phyloP scores from a whole-genome alignment of 2,329 filamentous ascomycete species.

The Lasiodiplodia hormozganensis region DNA sequence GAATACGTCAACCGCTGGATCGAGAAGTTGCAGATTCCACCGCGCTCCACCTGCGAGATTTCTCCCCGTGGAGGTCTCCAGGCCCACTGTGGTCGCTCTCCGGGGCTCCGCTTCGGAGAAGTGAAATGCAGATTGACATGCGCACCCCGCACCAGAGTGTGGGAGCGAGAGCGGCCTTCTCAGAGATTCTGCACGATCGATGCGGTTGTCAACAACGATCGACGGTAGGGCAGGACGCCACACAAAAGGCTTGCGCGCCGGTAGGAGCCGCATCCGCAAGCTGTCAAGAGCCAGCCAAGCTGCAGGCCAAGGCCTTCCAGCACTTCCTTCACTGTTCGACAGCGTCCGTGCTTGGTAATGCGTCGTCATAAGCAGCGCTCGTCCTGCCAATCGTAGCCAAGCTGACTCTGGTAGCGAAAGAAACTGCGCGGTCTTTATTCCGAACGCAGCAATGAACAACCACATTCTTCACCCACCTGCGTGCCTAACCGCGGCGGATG shows the following conservation, averaged over 20 bases:
- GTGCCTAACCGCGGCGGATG: constrained; percentile 4
- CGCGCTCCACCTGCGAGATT: constrained; percentile 22
- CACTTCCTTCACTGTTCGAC: constrained; percentile 1
- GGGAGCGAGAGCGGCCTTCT: background rate
- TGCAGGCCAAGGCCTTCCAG: constrained; percentile 6
- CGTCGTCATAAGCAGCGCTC: constrained; percentile 17
- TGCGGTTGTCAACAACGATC: constrained; percentile 15
- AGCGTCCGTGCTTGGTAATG: constrained; percentile 3
- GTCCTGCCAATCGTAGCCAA: constrained; percentile 14
- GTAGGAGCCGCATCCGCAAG: constrained; percentile 21
- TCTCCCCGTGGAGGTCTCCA: constrained; percentile 25
- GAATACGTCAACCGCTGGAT: constrained; percentile 16
- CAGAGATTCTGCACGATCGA: background rate
- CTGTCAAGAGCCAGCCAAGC: constrained; percentile 16
- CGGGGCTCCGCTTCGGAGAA: background rate
- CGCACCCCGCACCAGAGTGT: too few species aligned
- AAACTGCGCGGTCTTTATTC: constrained; percentile 17
- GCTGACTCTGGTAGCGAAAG: background rate
- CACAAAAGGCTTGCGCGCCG: constrained; percentile 1
- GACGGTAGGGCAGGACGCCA: constrained; percentile 16
- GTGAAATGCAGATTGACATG: background rate
- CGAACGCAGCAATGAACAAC: constrained; percentile 4
- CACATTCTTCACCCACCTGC: background rate
- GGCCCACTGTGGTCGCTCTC: constrained; percentile 17
- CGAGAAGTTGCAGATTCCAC: constrained; percentile 13